These are phyloP conservation scores for Scheffersomyces parashehatae DNA, from an alignment of 1,139 yeast species.

Conservation along the genomic window DNA sequence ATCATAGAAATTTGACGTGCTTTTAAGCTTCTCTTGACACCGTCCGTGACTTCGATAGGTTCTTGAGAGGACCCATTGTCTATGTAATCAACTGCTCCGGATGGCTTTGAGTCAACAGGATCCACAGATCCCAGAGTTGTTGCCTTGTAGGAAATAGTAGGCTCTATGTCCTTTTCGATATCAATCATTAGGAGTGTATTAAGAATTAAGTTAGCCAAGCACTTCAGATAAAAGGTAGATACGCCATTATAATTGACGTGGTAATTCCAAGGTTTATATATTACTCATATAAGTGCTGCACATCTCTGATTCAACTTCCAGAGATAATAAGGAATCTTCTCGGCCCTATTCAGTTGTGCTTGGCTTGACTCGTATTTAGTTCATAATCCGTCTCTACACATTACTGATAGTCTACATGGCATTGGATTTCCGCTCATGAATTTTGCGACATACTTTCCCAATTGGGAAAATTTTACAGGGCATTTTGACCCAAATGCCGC, in stretches of 20 bases:
- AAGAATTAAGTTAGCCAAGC: background rate
- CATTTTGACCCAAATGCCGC: background rate
- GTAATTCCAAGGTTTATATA: no score
- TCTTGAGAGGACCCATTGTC: background rate
- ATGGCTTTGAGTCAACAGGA: background rate
- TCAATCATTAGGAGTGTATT: background rate
- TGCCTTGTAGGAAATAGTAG: background rate
- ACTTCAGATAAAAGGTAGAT: no score
- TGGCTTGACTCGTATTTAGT: no score
- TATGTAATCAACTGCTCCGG: background rate
- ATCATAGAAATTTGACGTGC: slow-evolving; percentile 9
- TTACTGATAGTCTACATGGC: no score
- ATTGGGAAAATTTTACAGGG: background rate
- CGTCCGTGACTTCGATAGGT: background rate
- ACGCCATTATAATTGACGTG: no score
- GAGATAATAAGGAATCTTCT: no score
- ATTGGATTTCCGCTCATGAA: background rate
- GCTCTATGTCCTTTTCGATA: background rate
- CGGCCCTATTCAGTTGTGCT: no score
- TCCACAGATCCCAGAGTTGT: background rate
- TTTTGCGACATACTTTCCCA: background rate
- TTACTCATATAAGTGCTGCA: no score
- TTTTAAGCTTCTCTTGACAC: slow-evolving; percentile 4
- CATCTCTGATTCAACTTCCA: no score
- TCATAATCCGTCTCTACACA: no score